phyloP scores from a whole-genome alignment of 1,139 yeast genomes.

The Yamadazyma atlantica region DNA sequence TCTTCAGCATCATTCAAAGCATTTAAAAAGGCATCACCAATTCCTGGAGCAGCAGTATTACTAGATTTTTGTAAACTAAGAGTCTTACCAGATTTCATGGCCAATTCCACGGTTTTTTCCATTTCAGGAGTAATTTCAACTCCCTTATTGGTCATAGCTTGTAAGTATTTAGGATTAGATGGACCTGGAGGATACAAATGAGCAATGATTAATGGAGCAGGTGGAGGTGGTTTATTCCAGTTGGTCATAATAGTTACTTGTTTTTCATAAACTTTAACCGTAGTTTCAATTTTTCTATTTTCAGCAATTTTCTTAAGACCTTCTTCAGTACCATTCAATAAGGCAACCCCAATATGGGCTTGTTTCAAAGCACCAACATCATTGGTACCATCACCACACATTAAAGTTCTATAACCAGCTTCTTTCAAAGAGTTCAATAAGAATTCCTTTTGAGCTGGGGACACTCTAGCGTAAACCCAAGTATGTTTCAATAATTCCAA shows the following conservation, averaged over 20 bases:
- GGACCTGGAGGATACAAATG: constrained; percentile 98
- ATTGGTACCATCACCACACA: constrained; percentile 99
- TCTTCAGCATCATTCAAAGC: constrained; percentile 70
- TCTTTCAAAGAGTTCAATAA: constrained; percentile 80
- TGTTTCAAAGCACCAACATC: constrained; percentile 99
- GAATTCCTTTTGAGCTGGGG: constrained; percentile 94
- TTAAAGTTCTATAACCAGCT: constrained; percentile 88
- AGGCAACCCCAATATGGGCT: constrained; percentile 97
- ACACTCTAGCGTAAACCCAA: constrained; percentile 98
- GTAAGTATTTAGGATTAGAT: constrained; percentile 79
- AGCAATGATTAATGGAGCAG: constrained; percentile 84
- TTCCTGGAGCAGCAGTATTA: constrained; percentile 29
- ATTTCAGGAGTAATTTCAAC: constrained; percentile 70
- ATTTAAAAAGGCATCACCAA: constrained; percentile 75
- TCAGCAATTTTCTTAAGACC: constrained; percentile 90
- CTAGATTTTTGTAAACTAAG: constrained; percentile 29
- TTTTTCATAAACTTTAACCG: constrained; percentile 73
- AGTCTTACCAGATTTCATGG: constrained; percentile 37
- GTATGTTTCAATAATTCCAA: constrained; percentile 77
- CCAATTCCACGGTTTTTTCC: constrained; percentile 54
- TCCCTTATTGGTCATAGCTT: constrained; percentile 83
- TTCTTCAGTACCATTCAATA: constrained; percentile 94
- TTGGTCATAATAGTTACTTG: constrained; percentile 74
- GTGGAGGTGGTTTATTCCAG: constrained; percentile 86
- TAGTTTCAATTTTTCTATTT: constrained; percentile 64